phyloP scores from a whole-genome alignment of 129 eudicot genomes.

The Chrysanthemum seticuspe region DNA sequence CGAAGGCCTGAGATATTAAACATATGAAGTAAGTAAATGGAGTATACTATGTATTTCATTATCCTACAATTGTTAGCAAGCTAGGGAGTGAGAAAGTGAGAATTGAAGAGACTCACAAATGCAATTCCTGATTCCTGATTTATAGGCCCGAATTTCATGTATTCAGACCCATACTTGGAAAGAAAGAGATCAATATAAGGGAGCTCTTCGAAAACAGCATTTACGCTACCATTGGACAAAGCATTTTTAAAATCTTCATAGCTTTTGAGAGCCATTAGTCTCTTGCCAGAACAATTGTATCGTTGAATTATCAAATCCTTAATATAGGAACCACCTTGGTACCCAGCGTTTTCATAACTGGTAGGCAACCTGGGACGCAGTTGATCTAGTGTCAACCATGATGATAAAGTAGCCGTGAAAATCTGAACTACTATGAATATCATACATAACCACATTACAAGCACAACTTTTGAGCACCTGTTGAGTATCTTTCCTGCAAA shows the following conservation, averaged over 20 bases:
- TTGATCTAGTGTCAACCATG: constrained; percentile 32
- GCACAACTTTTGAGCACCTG: constrained; percentile 24
- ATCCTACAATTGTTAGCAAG: neutral
- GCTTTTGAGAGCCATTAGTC: neutral
- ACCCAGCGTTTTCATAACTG: constrained; percentile 20
- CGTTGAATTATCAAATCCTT: constrained; percentile 4
- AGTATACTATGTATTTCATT: neutral
- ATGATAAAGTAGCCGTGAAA: constrained; percentile 27
- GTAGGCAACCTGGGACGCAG: constrained; percentile 23
- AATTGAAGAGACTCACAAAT: constrained; percentile 22
- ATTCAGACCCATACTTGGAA: constrained; percentile 28
- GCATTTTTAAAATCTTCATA: constrained; percentile 19
- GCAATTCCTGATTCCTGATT: constrained; percentile 19
- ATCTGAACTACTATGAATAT: constrained; percentile 26
- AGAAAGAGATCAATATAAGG: too few species aligned
- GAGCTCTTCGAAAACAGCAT: constrained; percentile 16
- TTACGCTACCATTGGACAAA: constrained; percentile 11
- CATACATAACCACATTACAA: constrained; percentile 27
- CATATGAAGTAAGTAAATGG: neutral
- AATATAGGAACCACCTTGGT: constrained; percentile 14
- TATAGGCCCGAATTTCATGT: constrained; percentile 23
- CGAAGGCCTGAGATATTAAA: constrained; percentile 9
- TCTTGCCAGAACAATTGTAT: constrained; percentile 6
- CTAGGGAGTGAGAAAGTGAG: neutral
- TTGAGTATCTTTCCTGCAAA: too few species aligned